Percentiles rank a stretch among this genome's conserved stretches.
These are phyloP conservation scores for Oemleria cerasiformis DNA, from an alignment of 306 rosid genomes.

Conservation along the genomic window DNA sequence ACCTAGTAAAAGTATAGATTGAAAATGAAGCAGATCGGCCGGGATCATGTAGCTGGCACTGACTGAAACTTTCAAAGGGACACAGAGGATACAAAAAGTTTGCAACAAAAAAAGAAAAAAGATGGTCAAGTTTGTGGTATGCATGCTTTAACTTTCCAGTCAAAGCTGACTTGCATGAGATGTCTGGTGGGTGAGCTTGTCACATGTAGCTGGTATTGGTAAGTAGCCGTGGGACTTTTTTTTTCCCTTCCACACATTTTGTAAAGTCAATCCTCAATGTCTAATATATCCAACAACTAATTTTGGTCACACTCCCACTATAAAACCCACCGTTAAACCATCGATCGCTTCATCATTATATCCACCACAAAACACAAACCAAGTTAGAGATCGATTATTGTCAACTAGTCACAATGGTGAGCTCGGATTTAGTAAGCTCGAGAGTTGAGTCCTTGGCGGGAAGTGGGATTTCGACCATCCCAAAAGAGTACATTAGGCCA, in stretches of 20 bases:
- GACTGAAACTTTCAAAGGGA: background rate
- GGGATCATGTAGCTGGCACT: background rate
- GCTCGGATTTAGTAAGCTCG: constrained; percentile 6
- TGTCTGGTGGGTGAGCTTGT: constrained; percentile 10
- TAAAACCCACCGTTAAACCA: too few relatives aligned
- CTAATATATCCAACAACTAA: too few relatives aligned
- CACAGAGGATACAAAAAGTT: too few relatives aligned
- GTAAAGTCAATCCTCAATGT: too few relatives aligned
- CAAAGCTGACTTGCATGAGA: background rate
- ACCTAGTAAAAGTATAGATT: too few relatives aligned
- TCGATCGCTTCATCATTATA: too few relatives aligned
- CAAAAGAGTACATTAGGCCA: constrained; percentile 74
- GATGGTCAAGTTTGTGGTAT: background rate
- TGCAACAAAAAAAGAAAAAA: too few relatives aligned
- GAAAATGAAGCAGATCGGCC: background rate
- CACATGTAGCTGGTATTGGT: background rate
- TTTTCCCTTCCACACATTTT: too few relatives aligned
- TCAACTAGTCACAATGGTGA: constrained; percentile 30
- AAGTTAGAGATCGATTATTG: too few relatives aligned
- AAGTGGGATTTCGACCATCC: constrained; percentile 59
- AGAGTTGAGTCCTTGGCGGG: constrained; percentile 70
- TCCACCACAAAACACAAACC: too few relatives aligned
- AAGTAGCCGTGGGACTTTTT: too few relatives aligned
- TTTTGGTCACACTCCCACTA: too few relatives aligned
- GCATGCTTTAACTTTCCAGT: constrained; percentile 10